phyloP scores from a whole-genome alignment of 1,284 basidiomycete species.

The Irpex rosettiformis region DNA sequence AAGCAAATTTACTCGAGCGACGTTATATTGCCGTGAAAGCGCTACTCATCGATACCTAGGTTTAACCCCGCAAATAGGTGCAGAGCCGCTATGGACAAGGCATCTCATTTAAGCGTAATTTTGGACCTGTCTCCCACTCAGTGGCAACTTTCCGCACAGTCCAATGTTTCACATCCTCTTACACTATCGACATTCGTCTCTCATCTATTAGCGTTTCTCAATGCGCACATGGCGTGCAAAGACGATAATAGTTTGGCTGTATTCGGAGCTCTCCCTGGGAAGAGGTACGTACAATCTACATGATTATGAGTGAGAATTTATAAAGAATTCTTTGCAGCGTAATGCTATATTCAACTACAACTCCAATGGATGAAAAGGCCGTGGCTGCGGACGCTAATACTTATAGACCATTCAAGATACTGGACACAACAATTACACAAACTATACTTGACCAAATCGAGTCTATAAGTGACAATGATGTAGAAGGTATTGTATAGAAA shows the following conservation, averaged over 20 bases:
- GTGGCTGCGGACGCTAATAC: conserved; percentile 67
- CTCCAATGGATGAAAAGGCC: conserved; percentile 29
- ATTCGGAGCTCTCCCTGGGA: conserved; percentile 83
- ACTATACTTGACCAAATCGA: conserved; percentile 64
- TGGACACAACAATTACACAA: conserved; percentile 65
- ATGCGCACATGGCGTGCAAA: conserved; percentile 86
- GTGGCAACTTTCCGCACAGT: conserved; percentile 66
- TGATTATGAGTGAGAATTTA: conserved; percentile 1
- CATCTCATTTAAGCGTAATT: conserved; percentile 77
- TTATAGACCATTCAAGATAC: conserved; percentile 78
- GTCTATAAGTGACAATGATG: conserved; percentile 40
- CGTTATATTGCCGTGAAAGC: not conserved
- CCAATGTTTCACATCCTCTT: conserved; percentile 48
- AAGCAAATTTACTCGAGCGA: not conserved
- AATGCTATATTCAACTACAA: conserved; percentile 73
- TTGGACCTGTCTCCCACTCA: conserved; percentile 81
- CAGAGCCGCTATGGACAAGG: conserved; percentile 38
- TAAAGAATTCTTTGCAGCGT: conserved; percentile 38
- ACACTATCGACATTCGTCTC: conserved; percentile 68
- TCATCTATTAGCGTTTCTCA: conserved; percentile 86
- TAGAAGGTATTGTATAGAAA: conserved; percentile 43
- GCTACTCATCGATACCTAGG: not conserved
- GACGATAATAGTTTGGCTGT: conserved; percentile 93
- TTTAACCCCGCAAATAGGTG: too few species aligned
- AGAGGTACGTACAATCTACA: conserved; percentile 50